Base-by-base conservation (phyloP, 78 protist genomes). In the Speleostelium caveatum region DNA sequence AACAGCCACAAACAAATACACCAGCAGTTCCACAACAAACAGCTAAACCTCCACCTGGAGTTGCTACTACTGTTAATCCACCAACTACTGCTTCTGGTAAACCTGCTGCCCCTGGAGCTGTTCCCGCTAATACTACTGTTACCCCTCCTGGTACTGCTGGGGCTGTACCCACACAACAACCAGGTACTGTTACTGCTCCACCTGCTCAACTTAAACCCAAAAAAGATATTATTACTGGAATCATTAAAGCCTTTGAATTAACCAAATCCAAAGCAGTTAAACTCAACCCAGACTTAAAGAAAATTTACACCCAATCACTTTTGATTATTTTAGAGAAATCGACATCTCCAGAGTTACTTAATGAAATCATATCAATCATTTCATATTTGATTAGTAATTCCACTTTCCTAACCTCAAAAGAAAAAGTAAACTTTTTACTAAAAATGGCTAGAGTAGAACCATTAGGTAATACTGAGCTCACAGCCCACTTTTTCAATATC, bases 401-500 rank as follows among this genome's bases (percentile, higher is more conserved):
- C 49, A 32, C 35, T 36, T 45, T 67, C 32, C 41, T 76, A 1
- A 1, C 59, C 36, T 60, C 60, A 49, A 91, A 90, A 59, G 96
- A 93, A 26, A 87, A 91, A 30, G 72, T 83, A 19, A 62, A 65
- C 24, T 73, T 87, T 28, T 21, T 94, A 3, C 32, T 62, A 21
- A 89, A 86, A 92, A 73, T 95, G 86, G 19, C 62, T 24, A 5
- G 79, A 10, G 66, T 90, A 1, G 96, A 91, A 7, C 77, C 53
- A 41, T 68, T 80, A n/a, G 28, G 59, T 12, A 55, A 45, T 60
- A n/a, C 28, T 1, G 74, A 68, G n/a, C 59, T 69, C 26, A 26
- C 56, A 0, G 16, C 77, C 24, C 59, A 35, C 38, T 68, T 74
- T 30, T 92, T 75, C 49, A 51, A 66, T 41, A 51, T 96, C 28